A percentile compares a stretch with the other conserved stretches of the same genome.
Evolutionary conservation across 768 basidiomycete genomes (phyloP).

Genomic region (Coprinellus micaceus): DNA sequence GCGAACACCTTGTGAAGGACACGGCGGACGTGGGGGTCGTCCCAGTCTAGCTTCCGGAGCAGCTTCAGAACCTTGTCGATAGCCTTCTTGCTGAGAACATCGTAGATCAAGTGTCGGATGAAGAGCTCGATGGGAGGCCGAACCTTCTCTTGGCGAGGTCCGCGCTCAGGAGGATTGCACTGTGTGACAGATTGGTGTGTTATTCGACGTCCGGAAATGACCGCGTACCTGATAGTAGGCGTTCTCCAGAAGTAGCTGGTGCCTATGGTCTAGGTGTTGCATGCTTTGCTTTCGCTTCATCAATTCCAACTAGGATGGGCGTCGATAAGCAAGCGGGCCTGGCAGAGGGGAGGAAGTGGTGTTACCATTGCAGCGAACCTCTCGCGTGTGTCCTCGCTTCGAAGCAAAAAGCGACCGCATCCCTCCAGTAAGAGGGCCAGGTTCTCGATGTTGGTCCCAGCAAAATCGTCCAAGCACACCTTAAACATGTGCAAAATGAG

Average conservation of each 20-base stretch:
- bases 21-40: slow-evolving; percentile 58
- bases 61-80: slow-evolving; percentile 95
- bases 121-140: slow-evolving; percentile 88
- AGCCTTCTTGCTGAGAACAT: slow-evolving; percentile 88
- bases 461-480: slow-evolving; percentile 94
- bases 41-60: slow-evolving; percentile 93
- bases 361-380: slow-evolving; percentile 84
- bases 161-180: slow-evolving; percentile 97
- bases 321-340: neutral
- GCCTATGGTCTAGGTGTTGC: slow-evolving; percentile 90
- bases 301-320: slow-evolving; percentile 89
- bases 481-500: slow-evolving; percentile 95
- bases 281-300: slow-evolving; percentile 93
- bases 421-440: slow-evolving; percentile 87
- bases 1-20: slow-evolving; percentile 86
- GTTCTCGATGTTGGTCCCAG: slow-evolving; percentile 89
- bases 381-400: slow-evolving; percentile 83
- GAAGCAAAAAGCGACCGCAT: slow-evolving; percentile 87
- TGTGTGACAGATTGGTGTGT: slow-evolving; percentile 26
- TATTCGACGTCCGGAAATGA: neutral
- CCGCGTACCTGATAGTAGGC: slow-evolving; percentile 88
- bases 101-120: slow-evolving; percentile 91
- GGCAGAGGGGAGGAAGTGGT: slow-evolving; percentile 4
- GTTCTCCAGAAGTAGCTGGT: slow-evolving; percentile 88
- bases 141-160: slow-evolving; percentile 80